Conservation (phyloP, 2,329 filamentous ascomycete species). For the Exserohilum rostratum region DNA sequence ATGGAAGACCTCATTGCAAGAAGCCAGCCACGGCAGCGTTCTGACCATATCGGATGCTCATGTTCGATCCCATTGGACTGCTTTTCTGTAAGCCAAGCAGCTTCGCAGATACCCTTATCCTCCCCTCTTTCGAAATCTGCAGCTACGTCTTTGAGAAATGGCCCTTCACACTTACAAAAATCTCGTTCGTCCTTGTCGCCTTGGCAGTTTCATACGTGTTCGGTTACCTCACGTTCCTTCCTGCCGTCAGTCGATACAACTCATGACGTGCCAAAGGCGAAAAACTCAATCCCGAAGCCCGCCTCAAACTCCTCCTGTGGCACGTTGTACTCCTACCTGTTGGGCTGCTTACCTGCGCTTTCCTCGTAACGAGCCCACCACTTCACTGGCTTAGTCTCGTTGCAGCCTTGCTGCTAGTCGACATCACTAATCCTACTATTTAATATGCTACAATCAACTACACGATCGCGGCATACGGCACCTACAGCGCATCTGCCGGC, state of each 20-base stretch:
- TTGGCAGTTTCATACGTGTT: constrained; percentile 55
- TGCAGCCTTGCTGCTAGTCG: constrained; percentile 58
- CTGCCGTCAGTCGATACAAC: constrained; percentile 55
- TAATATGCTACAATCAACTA: constrained; percentile 81
- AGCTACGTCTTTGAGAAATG: constrained; percentile 69
- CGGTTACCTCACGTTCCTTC: constrained; percentile 65
- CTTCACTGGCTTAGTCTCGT: constrained; percentile 65
- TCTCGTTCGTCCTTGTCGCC: constrained; percentile 65
- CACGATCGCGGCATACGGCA: constrained; percentile 72
- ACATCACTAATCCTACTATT: constrained; percentile 71
- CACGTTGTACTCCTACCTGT: constrained; percentile 66
- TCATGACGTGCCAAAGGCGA: constrained; percentile 54
- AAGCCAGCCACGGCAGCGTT: constrained; percentile 54
- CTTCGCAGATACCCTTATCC: constrained; percentile 76
- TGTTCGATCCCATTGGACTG: constrained; percentile 75
- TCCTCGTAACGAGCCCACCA: constrained; percentile 63
- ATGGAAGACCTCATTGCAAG: neutral
- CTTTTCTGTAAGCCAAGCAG: constrained; percentile 73
- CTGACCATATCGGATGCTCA: constrained; percentile 73
- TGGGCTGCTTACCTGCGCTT: constrained; percentile 72
- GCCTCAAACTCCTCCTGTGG: constrained; percentile 69
- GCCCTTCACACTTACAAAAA: constrained; percentile 62
- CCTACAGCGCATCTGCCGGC: constrained; percentile 74
- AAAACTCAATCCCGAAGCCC: constrained; percentile 64
- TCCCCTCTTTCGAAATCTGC: constrained; percentile 77